Conservation (phyloP, 306 rosid species). For the Bauhinia variegata region DNA sequence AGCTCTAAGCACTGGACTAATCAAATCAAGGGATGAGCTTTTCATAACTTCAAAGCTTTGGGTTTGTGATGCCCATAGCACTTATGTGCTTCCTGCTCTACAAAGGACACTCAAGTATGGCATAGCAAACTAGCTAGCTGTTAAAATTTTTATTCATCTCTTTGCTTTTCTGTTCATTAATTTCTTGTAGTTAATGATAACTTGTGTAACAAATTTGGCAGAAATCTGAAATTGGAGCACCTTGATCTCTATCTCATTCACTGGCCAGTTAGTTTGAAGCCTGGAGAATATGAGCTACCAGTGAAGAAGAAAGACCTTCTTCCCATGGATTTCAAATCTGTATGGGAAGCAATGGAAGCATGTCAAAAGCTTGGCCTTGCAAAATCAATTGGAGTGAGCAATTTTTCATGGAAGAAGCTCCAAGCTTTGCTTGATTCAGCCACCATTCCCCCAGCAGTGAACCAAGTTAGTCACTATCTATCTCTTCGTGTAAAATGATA, state of each 20-base stretch:
- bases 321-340: slow-evolving; percentile 25
- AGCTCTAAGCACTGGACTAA: slow-evolving; percentile 35
- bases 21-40: slow-evolving; percentile 40
- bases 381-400: slow-evolving; percentile 29
- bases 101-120: slow-evolving; percentile 27
- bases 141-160: neutral
- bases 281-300: slow-evolving; percentile 19
- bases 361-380: slow-evolving; percentile 31
- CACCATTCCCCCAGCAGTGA: neutral
- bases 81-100: slow-evolving; percentile 38
- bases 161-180: neutral
- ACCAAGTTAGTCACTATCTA: neutral
- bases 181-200: too few species aligned
- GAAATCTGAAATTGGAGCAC: slow-evolving; percentile 23
- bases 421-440: slow-evolving; percentile 1
- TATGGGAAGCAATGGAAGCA: slow-evolving; percentile 33
- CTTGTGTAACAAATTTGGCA: neutral
- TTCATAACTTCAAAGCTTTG: slow-evolving; percentile 48
- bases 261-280: slow-evolving; percentile 27
- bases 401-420: slow-evolving; percentile 26
- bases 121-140: too few species aligned
- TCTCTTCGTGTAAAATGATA: too few species aligned
- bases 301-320: slow-evolving; percentile 22
- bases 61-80: slow-evolving; percentile 27
- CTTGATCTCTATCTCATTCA: slow-evolving; percentile 24